A percentile compares a stretch with the other conserved stretches of the same genome.
Evolutionary conservation across 2,329 filamentous ascomycete species (phyloP).

Genomic region (Neopestalotiopsis rosae): DNA sequence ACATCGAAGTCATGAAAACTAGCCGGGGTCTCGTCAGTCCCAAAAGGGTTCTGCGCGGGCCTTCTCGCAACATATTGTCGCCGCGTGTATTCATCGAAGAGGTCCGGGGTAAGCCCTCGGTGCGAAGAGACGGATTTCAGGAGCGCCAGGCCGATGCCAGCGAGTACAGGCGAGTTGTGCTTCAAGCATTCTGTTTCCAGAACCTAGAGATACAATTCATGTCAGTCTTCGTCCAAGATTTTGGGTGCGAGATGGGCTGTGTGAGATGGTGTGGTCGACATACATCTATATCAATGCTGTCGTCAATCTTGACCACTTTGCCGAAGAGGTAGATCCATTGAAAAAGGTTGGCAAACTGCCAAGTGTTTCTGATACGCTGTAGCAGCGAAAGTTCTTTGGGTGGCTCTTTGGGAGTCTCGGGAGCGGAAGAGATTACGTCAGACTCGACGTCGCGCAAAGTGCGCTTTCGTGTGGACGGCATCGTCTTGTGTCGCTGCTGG

Average conservation of each 20-base stretch:
- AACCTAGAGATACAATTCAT: slow-evolving; percentile 61
- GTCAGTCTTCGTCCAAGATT: background rate
- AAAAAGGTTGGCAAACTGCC: slow-evolving; percentile 93
- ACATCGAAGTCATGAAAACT: slow-evolving; percentile 84
- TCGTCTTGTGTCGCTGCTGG: slow-evolving; percentile 26
- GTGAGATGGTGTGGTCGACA: slow-evolving; percentile 26
- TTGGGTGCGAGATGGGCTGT: background rate
- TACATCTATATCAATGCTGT: slow-evolving; percentile 90
- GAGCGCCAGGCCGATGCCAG: slow-evolving; percentile 83
- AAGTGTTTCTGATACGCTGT: slow-evolving; percentile 81
- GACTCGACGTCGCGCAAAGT: slow-evolving; percentile 48
- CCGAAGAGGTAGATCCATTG: slow-evolving; percentile 96
- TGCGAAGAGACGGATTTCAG: slow-evolving; percentile 95
- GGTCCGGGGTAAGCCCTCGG: slow-evolving; percentile 82
- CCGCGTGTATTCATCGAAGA: slow-evolving; percentile 92
- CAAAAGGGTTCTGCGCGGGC: slow-evolving; percentile 83
- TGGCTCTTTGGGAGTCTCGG: slow-evolving; percentile 20
- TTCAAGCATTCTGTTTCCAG: slow-evolving; percentile 89
- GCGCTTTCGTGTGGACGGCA: slow-evolving; percentile 56
- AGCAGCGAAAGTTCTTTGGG: slow-evolving; percentile 51
- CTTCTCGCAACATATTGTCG: slow-evolving; percentile 87
- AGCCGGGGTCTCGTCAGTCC: slow-evolving; percentile 72
- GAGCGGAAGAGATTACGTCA: slow-evolving; percentile 29
- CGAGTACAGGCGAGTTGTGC: slow-evolving; percentile 74
- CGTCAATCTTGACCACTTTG: slow-evolving; percentile 85